Base-by-base conservation (phyloP, 2,329 filamentous ascomycete genomes). In the Aspergillus fructus region DNA sequence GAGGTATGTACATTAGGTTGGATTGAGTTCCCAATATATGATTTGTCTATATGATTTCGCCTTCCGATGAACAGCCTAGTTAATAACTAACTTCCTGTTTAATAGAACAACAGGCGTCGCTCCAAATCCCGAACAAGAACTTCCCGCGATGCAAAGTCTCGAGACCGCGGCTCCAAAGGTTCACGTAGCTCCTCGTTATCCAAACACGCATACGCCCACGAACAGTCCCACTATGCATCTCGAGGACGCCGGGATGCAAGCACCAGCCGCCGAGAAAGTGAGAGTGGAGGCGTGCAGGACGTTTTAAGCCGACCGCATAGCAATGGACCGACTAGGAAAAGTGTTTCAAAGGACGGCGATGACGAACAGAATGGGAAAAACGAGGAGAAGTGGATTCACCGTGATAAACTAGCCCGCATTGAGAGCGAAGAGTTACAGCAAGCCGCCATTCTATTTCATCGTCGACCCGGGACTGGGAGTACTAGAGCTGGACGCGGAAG, bases 351-450 rank as follows among this genome's bases (percentile, higher is more conserved):
- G 34, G 66, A 67, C 4, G 64, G 63, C 23, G 59, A 48, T n/a
- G 51, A 55, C 27, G 53, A 61, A 24, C 30, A 56, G 34, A 49
- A 62, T 11, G 62, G 67, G 12, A 55, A 68, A 34, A 71, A 75
- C n/a, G 62, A 71, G 19, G 74, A 75, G 56, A 75, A 78, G 40
- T 81, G 79, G 79, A 81, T 81, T 53, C 79, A 81, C 59, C 72
- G 79, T 9, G 79, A 81, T 62, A 81, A 81, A 63, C 63, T 81
- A 56, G 78, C 78, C 21, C 74, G 74, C 53, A 81, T 81, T 34
- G 79, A 81, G 63, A 80, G 77, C 55, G 76, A 80, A 66, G 79
- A 81, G 62, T 64, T 81, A 49, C 78, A 80, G 53, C 77, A 78
- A 62, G 76, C 77, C 9, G 76, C 78, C 19, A 75, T 79, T 48